Conservation (phyloP, 116 monocot genomes). For the Thalassia testudinum region DNA sequence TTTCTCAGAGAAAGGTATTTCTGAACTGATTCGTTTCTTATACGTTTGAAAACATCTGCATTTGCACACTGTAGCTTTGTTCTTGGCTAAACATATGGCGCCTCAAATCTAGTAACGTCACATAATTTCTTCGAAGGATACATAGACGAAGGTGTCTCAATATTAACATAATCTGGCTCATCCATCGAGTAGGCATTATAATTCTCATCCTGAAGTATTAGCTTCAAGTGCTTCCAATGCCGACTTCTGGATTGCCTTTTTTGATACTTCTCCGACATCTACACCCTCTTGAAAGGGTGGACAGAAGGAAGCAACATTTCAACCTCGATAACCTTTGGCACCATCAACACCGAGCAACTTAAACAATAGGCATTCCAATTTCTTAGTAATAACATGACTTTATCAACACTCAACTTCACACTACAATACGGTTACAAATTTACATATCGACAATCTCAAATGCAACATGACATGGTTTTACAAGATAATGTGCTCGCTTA, state of each 20-base stretch:
- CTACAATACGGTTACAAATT: too few relatives aligned
- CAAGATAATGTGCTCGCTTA: too few relatives aligned
- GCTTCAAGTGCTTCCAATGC: constrained; percentile 95
- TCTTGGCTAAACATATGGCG: constrained; percentile 77
- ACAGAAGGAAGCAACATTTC: constrained; percentile 57
- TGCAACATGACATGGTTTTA: too few relatives aligned
- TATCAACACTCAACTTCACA: too few relatives aligned
- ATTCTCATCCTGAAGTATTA: constrained; percentile 88
- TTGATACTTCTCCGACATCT: constrained; percentile 71
- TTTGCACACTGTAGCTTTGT: constrained; percentile 74
- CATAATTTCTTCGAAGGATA: constrained; percentile 94
- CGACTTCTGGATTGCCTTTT: constrained; percentile 77
- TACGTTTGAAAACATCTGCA: constrained; percentile 54
- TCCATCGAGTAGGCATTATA: constrained; percentile 20
- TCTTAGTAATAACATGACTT: too few relatives aligned
- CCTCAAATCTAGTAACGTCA: constrained; percentile 91
- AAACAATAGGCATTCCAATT: too few relatives aligned
- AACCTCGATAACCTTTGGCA: constrained; percentile 47
- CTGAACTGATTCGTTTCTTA: constrained; percentile 67
- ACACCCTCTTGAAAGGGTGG: constrained; percentile 65
- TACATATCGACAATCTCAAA: too few relatives aligned
- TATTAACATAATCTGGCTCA: constrained; percentile 79
- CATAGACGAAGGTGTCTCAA: constrained; percentile 68
- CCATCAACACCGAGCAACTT: constrained; percentile 45
- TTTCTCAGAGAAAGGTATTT: constrained; percentile 81